Percentiles rank a stretch among this genome's conserved stretches.
Conservation (phyloP, 495 filamentous ascomycete species). For the Aspergillus conjunctus region DNA sequence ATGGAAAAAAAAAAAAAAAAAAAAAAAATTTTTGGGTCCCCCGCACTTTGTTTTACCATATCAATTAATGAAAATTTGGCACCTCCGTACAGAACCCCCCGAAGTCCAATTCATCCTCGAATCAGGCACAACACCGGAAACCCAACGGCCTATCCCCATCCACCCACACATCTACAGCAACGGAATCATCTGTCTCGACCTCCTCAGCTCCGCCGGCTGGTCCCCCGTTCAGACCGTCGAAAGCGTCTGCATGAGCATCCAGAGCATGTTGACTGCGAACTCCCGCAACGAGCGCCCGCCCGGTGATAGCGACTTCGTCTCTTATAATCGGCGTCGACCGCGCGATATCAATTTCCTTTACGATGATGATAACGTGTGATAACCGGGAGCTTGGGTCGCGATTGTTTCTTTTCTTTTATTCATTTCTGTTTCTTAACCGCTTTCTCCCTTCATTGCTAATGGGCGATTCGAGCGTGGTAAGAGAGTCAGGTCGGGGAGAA, state of each 20-base stretch:
- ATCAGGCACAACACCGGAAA: slow-evolving; percentile 44
- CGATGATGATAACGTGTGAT: slow-evolving; percentile 73
- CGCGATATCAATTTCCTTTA: slow-evolving; percentile 87
- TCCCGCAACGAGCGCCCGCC: slow-evolving; percentile 83
- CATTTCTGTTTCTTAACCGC: not conserved
- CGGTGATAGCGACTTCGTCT: slow-evolving; percentile 84
- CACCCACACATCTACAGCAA: slow-evolving; percentile 98
- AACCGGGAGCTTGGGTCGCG: not conserved
- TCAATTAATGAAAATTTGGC: not conserved
- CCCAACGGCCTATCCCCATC: slow-evolving; percentile 76
- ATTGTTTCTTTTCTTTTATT: not conserved
- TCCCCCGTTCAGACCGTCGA: slow-evolving; percentile 96
- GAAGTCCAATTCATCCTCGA: slow-evolving; percentile 84
- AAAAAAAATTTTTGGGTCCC: not conserved
- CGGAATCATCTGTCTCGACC: slow-evolving; percentile 95
- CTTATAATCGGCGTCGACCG: slow-evolving; percentile 72
- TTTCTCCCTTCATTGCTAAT: not conserved
- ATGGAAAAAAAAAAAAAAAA: too few species aligned
- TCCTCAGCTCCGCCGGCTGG: slow-evolving; percentile 87
- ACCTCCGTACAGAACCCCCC: slow-evolving; percentile 67
- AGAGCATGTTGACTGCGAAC: slow-evolving; percentile 97
- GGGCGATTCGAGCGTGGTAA: not conserved
- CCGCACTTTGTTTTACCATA: not conserved
- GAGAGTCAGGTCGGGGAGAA: not conserved
- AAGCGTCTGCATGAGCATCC: slow-evolving; percentile 94